A percentile compares a stretch with the other conserved stretches of the same genome.
phyloP scores from a whole-genome alignment of 2,329 filamentous ascomycete species.

The Arthrobotrys conoides region DNA sequence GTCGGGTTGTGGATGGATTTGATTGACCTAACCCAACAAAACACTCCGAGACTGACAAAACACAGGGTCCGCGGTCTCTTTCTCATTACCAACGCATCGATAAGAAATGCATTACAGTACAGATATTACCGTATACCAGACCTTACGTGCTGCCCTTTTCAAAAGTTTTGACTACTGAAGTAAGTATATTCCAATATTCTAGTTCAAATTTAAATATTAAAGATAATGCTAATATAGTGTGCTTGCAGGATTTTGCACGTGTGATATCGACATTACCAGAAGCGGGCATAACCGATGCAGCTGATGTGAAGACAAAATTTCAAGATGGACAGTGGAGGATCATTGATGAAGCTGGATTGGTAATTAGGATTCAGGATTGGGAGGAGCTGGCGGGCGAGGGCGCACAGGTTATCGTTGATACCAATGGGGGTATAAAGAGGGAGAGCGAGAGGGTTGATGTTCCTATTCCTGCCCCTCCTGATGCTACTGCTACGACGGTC shows the following conservation, averaged over 20 bases:
- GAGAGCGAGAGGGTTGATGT: conserved; percentile 25
- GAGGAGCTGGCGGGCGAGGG: conserved; percentile 21
- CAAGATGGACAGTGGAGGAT: conserved; percentile 38
- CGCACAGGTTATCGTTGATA: conserved; percentile 38
- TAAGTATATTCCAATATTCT: neutral
- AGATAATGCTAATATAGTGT: too few relatives aligned
- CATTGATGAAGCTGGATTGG: conserved; percentile 35
- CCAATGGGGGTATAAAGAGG: neutral
- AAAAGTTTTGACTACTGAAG: conserved; percentile 24
- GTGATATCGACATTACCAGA: conserved; percentile 42
- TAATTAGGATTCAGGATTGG: conserved; percentile 50
- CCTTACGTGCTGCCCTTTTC: conserved; percentile 42
- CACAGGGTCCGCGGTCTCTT: conserved; percentile 12
- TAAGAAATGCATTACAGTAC: conserved; percentile 41
- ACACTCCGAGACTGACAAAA: neutral
- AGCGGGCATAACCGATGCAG: too few relatives aligned
- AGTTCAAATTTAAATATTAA: neutral
- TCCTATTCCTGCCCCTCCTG: too few relatives aligned
- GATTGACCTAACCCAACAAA: too few relatives aligned
- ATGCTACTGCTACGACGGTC: neutral
- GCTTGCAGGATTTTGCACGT: conserved; percentile 1
- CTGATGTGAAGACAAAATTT: neutral
- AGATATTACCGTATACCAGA: conserved; percentile 43
- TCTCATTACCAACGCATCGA: conserved; percentile 42
- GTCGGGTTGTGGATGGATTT: too few relatives aligned